Conservation (phyloP, 2,329 filamentous ascomycete genomes). For the Neonectria sp. region DNA sequence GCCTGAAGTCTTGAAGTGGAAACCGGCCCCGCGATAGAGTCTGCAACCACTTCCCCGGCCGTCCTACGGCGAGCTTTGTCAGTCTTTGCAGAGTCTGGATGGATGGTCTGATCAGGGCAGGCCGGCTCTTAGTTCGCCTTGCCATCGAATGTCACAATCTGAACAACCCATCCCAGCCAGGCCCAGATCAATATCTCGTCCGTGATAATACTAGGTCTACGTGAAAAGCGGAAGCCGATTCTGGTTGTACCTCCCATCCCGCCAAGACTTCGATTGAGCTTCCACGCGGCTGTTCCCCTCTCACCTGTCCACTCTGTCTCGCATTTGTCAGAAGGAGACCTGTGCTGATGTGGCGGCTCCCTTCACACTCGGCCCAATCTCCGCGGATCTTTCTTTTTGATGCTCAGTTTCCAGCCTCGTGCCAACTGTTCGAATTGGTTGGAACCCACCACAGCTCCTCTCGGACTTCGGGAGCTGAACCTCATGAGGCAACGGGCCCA, state of each 20-base stretch:
- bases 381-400: neutral
- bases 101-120: conserved; percentile 28
- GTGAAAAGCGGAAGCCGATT: conserved; percentile 1
- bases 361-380: neutral
- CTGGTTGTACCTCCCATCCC: conserved; percentile 6
- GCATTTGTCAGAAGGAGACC: neutral
- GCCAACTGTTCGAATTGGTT: neutral
- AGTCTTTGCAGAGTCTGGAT: conserved; percentile 6
- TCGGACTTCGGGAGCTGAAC: conserved; percentile 31
- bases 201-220: neutral
- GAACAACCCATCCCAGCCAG: conserved; percentile 20
- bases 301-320: neutral
- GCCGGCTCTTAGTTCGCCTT: conserved; percentile 9
- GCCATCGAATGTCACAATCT: conserved; percentile 19
- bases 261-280: conserved; percentile 14
- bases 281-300: conserved; percentile 15
- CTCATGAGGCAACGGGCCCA: conserved; percentile 31
- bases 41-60: conserved; percentile 5
- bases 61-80: conserved; percentile 15
- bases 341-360: neutral
- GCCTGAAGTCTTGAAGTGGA: conserved; percentile 12
- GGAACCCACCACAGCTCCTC: neutral
- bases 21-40: conserved; percentile 20
- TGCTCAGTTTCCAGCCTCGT: conserved; percentile 8
- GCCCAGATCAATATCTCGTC: conserved; percentile 14